A percentile compares a stretch with the other conserved stretches of the same genome.
phyloP scores from a whole-genome alignment of 1,284 basidiomycete genomes.

The Porphyrellus sp. region DNA sequence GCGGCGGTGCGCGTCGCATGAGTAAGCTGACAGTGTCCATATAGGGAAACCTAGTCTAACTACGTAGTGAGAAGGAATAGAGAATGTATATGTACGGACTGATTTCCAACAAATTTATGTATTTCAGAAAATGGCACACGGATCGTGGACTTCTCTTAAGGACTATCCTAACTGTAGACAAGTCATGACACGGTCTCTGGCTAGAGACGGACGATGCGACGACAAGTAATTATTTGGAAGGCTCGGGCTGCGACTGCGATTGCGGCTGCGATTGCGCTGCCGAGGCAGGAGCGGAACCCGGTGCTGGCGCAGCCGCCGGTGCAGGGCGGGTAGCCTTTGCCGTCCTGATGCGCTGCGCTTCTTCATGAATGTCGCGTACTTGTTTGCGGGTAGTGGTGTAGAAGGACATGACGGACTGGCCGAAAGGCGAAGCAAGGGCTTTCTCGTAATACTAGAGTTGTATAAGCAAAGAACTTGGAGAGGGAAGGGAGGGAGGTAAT shows the following conservation, averaged over 20 bases:
- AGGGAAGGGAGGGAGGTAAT: slow-evolving; percentile 13
- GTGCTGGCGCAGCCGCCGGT: slow-evolving; percentile 15
- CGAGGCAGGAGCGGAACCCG: slow-evolving; percentile 4
- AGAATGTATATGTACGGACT: too few species aligned
- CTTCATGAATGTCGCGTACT: slow-evolving; percentile 82
- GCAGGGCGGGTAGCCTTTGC: slow-evolving; percentile 42
- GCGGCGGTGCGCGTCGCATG: too few species aligned
- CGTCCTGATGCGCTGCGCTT: slow-evolving; percentile 73
- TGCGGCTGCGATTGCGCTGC: slow-evolving; percentile 7
- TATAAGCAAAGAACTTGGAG: slow-evolving; percentile 1
- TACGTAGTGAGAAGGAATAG: too few species aligned
- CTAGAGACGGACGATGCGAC: too few species aligned
- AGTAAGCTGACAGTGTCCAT: too few species aligned
- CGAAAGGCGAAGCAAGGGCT: slow-evolving; percentile 71
- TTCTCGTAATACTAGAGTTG: slow-evolving; percentile 68
- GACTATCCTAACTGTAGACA: too few species aligned
- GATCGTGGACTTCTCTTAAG: too few species aligned
- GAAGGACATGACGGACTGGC: slow-evolving; percentile 72
- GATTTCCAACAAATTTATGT: too few species aligned
- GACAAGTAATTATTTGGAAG: too few species aligned
- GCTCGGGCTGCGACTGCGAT: not conserved
- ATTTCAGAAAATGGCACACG: too few species aligned
- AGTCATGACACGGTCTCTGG: too few species aligned
- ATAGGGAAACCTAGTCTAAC: too few species aligned
- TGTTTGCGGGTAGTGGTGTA: slow-evolving; percentile 83